phyloP scores from a whole-genome alignment of 352 stramenopile genomes.

The Phytophthora lateralis region DNA sequence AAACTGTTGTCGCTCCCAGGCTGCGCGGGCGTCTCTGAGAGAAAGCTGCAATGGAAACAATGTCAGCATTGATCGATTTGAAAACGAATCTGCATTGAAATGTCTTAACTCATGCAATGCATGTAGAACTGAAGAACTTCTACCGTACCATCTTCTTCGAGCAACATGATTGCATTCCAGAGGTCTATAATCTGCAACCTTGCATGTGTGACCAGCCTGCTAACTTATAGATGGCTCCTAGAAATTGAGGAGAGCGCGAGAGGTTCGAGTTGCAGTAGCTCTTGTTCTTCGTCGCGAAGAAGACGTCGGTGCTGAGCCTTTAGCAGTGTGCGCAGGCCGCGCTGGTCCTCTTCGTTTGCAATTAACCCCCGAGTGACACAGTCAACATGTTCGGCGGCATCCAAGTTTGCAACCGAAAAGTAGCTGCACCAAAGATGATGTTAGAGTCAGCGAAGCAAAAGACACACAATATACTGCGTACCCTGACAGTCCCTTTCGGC shows the following conservation, averaged over 20 bases:
- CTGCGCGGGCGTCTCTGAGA: neutral
- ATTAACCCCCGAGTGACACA: constrained; percentile 31
- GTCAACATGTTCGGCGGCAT: constrained; percentile 26
- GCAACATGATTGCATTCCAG: too few relatives aligned
- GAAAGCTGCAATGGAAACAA: neutral
- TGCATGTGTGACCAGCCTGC: too few relatives aligned
- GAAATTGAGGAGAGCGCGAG: constrained; percentile 7
- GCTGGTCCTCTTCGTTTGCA: constrained; percentile 31
- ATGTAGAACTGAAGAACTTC: neutral
- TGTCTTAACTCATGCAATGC: neutral
- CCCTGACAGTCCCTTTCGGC: constrained; percentile 17
- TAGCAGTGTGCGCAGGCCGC: constrained; percentile 30
- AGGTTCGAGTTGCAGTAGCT: constrained; percentile 7
- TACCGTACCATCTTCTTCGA: too few relatives aligned
- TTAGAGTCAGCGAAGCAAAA: neutral
- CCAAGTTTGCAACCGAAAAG: constrained; percentile 47
- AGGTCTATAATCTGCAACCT: too few relatives aligned
- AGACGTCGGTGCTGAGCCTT: constrained; percentile 39
- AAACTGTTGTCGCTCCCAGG: neutral
- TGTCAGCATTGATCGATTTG: too few relatives aligned
- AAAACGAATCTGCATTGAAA: neutral
- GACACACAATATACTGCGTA: constrained; percentile 1
- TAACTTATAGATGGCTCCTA: constrained; percentile 11
- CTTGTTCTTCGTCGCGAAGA: constrained; percentile 8
- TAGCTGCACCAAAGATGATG: constrained; percentile 12